phyloP scores from a whole-genome alignment of 129 eudicot genomes.

The Chrysanthemum lavandulifolium region DNA sequence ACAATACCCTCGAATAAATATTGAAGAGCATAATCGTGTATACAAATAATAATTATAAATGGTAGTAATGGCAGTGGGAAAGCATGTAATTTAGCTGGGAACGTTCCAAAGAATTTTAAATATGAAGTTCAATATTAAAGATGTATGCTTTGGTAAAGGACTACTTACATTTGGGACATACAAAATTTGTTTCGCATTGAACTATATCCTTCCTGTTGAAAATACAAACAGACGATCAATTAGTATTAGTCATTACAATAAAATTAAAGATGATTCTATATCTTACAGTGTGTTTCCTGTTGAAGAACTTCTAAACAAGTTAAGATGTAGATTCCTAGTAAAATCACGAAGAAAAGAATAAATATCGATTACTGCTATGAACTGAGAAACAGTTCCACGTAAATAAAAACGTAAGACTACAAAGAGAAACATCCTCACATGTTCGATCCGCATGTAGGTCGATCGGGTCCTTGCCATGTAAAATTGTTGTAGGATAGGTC shows the following conservation, averaged over 20 bases:
- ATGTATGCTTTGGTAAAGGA: neutral
- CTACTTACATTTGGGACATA: constrained; percentile 68
- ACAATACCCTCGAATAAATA: too few relatives aligned
- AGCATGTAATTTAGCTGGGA: too few relatives aligned
- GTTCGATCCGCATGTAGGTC: too few relatives aligned
- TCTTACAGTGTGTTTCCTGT: constrained; percentile 42
- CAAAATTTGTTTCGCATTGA: constrained; percentile 45
- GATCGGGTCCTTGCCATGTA: too few relatives aligned
- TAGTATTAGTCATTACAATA: neutral
- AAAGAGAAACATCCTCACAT: too few relatives aligned
- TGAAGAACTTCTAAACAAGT: constrained; percentile 62
- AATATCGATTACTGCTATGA: neutral
- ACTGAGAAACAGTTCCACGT: neutral
- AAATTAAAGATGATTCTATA: neutral
- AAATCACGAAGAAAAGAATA: neutral
- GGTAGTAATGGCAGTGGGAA: too few relatives aligned
- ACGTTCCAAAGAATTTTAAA: too few relatives aligned
- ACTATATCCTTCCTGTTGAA: constrained; percentile 49
- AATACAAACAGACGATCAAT: constrained; percentile 8
- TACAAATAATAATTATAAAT: too few relatives aligned
- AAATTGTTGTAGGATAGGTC: too few relatives aligned
- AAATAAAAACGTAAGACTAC: neutral
- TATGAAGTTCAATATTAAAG: neutral
- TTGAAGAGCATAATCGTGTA: too few relatives aligned
- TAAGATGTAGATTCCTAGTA: constrained; percentile 49